A percentile compares a stretch with the other conserved stretches of the same genome.
Conservation (phyloP, 2,329 filamentous ascomycete species). For the Tolypocladium ovalisporum region DNA sequence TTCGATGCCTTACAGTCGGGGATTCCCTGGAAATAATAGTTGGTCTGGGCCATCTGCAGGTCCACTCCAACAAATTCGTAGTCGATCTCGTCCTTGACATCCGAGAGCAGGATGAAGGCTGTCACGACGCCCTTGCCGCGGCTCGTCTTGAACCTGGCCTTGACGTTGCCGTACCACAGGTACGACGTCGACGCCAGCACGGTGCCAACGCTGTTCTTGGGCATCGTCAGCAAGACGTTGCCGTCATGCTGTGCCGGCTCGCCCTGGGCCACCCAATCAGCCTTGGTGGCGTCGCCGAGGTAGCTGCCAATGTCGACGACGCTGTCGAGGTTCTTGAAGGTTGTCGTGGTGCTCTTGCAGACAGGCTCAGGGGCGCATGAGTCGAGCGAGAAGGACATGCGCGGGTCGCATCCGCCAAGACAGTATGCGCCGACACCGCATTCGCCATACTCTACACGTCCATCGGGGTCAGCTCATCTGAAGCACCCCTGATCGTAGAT, state of each 20-base stretch:
- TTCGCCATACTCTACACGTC: constrained; percentile 66
- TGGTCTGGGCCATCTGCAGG: constrained; percentile 70
- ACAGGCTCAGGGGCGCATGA: constrained; percentile 77
- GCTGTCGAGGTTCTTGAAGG: constrained; percentile 58
- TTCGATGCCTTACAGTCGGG: constrained; percentile 59
- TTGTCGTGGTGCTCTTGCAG: constrained; percentile 65
- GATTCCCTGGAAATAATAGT: constrained; percentile 95
- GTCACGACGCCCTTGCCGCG: constrained; percentile 86
- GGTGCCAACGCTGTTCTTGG: constrained; percentile 72
- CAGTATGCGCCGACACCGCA: constrained; percentile 94
- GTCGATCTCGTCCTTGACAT: constrained; percentile 97
- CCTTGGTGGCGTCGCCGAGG: constrained; percentile 67
- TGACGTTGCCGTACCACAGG: constrained; percentile 95
- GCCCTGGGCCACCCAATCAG: constrained; percentile 86
- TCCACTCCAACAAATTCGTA: constrained; percentile 88
- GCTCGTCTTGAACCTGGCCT: constrained; percentile 73
- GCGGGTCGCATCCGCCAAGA: constrained; percentile 86
- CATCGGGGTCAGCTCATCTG: background rate
- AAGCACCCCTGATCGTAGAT: background rate
- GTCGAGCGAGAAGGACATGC: constrained; percentile 70
- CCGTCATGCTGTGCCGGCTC: constrained; percentile 57
- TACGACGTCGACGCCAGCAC: constrained; percentile 75
- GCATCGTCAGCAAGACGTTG: constrained; percentile 80
- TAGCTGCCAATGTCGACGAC: constrained; percentile 68
- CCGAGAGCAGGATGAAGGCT: constrained; percentile 89